Evolutionary conservation across 768 basidiomycete genomes (phyloP).

Genomic region (Gautieria morchelliformis): DNA sequence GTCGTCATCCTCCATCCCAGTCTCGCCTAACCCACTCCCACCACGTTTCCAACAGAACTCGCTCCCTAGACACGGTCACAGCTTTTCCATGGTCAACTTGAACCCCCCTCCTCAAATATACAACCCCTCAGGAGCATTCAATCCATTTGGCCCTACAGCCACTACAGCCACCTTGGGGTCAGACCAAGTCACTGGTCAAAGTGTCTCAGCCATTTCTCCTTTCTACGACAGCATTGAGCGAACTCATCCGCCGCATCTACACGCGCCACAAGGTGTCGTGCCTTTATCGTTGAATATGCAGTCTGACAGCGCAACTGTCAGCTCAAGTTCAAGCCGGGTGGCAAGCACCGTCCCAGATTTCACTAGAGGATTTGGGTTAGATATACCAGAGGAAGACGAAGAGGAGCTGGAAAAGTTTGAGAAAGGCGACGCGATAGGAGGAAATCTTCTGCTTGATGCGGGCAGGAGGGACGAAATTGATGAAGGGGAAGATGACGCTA

Average conservation of each 20-base stretch:
- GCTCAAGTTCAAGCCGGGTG: slow-evolving; percentile 47
- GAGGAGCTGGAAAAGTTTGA: slow-evolving; percentile 19
- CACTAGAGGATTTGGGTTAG: slow-evolving; percentile 68
- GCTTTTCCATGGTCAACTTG: slow-evolving; percentile 53
- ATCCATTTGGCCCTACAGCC: slow-evolving; percentile 58
- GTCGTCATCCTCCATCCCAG: slow-evolving; percentile 34
- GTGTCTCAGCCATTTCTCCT: not conserved
- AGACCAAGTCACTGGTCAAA: slow-evolving; percentile 18
- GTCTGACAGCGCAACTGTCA: slow-evolving; percentile 21
- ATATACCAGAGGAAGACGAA: slow-evolving; percentile 69
- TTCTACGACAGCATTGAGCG: slow-evolving; percentile 6
- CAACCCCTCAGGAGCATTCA: slow-evolving; percentile 35
- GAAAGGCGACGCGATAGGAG: not conserved
- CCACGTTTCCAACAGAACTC: slow-evolving; percentile 9
- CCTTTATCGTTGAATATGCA: slow-evolving; percentile 16
- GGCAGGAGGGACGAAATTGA: slow-evolving; percentile 14
- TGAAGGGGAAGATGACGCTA: slow-evolving; percentile 28
- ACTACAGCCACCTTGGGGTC: slow-evolving; percentile 43
- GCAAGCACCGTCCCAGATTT: slow-evolving; percentile 57
- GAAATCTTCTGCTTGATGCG: not conserved
- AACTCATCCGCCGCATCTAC: slow-evolving; percentile 13
- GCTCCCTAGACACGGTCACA: slow-evolving; percentile 53
- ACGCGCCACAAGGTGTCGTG: slow-evolving; percentile 15
- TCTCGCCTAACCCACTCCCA: slow-evolving; percentile 35
- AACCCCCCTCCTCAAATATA: slow-evolving; percentile 24